These are phyloP conservation scores for Aleurites moluccanus DNA, from an alignment of 441 rosid genomes.

Conservation along the genomic window DNA sequence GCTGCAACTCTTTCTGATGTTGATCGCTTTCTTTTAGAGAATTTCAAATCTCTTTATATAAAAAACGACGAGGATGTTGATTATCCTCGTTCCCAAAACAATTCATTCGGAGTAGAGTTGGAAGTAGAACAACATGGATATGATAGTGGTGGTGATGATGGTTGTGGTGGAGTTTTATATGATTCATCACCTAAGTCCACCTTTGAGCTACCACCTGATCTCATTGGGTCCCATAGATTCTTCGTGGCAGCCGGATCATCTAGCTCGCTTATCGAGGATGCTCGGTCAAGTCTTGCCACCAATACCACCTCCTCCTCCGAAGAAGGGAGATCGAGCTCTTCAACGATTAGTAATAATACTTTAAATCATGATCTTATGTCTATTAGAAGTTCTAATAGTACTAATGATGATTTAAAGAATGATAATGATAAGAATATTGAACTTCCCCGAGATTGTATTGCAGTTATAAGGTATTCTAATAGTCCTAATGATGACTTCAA, in stretches of 20 bases:
- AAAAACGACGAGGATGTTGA: slow-evolving; percentile 33
- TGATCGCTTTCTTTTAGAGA: slow-evolving; percentile 77
- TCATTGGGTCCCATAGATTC: slow-evolving; percentile 40
- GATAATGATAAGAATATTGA: background rate
- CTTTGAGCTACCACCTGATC: slow-evolving; percentile 27
- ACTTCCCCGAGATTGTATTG: slow-evolving; percentile 53
- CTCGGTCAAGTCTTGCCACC: slow-evolving; percentile 34
- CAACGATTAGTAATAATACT: slow-evolving; percentile 20
- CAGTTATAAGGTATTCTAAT: slow-evolving; percentile 47
- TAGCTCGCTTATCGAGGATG: slow-evolving; percentile 51
- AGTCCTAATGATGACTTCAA: slow-evolving; percentile 63
- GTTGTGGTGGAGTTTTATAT: slow-evolving; percentile 25
- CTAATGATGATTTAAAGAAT: background rate
- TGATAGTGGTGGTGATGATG: background rate
- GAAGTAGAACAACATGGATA: slow-evolving; percentile 13
- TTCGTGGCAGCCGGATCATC: slow-evolving; percentile 39
- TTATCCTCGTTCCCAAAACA: background rate
- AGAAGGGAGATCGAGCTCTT: slow-evolving; percentile 29
- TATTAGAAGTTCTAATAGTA: background rate
- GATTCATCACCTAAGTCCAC: slow-evolving; percentile 44
- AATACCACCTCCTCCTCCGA: slow-evolving; percentile 20
- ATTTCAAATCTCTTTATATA: slow-evolving; percentile 72
- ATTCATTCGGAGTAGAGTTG: background rate
- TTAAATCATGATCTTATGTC: background rate
- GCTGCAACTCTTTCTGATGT: slow-evolving; percentile 74